Evolutionary conservation across 768 basidiomycete species (phyloP), one percentile per base, ranked within the genome.

Genomic region (Rossbeevera mucosa): DNA sequence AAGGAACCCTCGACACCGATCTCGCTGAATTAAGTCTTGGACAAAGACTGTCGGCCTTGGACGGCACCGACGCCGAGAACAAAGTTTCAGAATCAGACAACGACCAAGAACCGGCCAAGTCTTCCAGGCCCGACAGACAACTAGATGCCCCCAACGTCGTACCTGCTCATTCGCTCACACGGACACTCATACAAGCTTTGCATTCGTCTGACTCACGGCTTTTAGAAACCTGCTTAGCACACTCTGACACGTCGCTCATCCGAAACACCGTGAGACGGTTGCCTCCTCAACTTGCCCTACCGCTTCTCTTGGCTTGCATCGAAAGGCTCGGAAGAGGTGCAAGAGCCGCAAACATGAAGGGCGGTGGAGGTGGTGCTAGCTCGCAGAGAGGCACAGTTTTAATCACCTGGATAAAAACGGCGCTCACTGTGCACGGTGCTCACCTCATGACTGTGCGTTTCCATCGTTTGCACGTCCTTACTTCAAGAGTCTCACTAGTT

Each of bases 141-240:
- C 58, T 51, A 45, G 64, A 49, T 20, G 72, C 73, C 12, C 63
- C 65, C 7, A 63, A 74, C n/a, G 68, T 77, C 36, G 75, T 84
- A 18, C 90, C 94, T 31, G 83, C 91, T 1, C 83, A 86, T 57
- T 94, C 95, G 0, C 79, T 98, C 53, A 91, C 95, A 24, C 86
- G 93, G 50, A 94, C 95, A 24, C 78, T 99, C 45, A 90, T 95
- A 52, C 96, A 99, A 72, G 95, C 96, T 0, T 72, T 99, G 24
- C 96, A 99, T 67, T 97, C 96, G 1, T 86, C 89, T 18, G 96
- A 99, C 74, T 80, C 88, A 2, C 81, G 82, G 9, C 74, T 98
- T 31, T 73, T 98, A 54, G 91, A 96, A 64, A 86, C 86, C 22
- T 95, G 94, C 71, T 72, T 95, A 26, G 74, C 82, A 1, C 90